phyloP scores from a whole-genome alignment of 2,329 filamentous ascomycete species.

The Epichloe typhina region DNA sequence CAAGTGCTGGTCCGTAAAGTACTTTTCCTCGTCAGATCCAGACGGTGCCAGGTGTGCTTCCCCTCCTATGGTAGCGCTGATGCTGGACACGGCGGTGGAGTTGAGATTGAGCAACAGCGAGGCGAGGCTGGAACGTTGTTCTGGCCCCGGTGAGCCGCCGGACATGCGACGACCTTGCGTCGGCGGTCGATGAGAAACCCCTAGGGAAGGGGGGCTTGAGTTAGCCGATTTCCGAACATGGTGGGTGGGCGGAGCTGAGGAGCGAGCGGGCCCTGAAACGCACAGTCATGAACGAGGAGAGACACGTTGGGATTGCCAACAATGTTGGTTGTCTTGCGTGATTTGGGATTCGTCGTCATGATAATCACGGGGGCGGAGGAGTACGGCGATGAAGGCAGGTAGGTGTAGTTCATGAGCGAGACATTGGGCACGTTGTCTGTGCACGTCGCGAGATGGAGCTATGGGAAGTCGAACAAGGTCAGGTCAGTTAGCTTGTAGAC shows the following conservation, averaged over 20 bases:
- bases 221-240: background rate
- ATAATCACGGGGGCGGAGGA: constrained; percentile 69
- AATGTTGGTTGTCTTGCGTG: constrained; percentile 72
- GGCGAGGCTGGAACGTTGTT: constrained; percentile 61
- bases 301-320: constrained; percentile 76
- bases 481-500: background rate
- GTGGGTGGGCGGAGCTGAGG: background rate
- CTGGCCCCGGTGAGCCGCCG: constrained; percentile 50
- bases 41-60: constrained; percentile 57
- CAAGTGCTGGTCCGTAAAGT: constrained; percentile 70
- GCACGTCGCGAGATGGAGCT: constrained; percentile 94
- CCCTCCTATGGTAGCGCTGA: constrained; percentile 89
- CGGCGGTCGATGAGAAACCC: constrained; percentile 85
- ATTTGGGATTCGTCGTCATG: constrained; percentile 77
- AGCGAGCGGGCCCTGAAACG: constrained; percentile 6
- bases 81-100: constrained; percentile 72
- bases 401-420: constrained; percentile 98
- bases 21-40: constrained; percentile 71
- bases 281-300: constrained; percentile 87
- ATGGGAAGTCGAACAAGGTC: background rate
- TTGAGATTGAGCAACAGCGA: constrained; percentile 83
- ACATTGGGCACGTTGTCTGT: constrained; percentile 75
- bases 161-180: constrained; percentile 49
- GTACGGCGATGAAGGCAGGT: constrained; percentile 67
- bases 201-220: constrained; percentile 15